Percentiles rank a stretch among this genome's conserved stretches.
phyloP scores from a whole-genome alignment of 2,329 filamentous ascomycete species.

The Trichoderma gracile region DNA sequence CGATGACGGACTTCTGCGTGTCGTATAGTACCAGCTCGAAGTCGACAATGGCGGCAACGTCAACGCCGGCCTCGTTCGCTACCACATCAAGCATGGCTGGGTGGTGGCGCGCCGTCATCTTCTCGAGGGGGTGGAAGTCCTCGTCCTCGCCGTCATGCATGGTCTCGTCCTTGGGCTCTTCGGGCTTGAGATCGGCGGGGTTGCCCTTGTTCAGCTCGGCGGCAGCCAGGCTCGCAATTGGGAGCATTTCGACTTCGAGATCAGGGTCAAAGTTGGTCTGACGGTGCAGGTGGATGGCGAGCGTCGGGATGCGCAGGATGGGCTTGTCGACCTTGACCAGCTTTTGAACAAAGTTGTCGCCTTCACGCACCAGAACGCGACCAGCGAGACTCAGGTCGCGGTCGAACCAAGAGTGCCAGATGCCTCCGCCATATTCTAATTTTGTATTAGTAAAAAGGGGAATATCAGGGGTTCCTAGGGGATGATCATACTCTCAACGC shows the following conservation, averaged over 20 bases:
- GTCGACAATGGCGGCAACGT: slow-evolving; percentile 74
- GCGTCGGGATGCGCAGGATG: slow-evolving; percentile 85
- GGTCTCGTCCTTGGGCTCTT: slow-evolving; percentile 40
- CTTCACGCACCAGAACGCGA: slow-evolving; percentile 75
- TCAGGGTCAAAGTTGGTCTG: slow-evolving; percentile 87
- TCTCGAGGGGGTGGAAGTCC: slow-evolving; percentile 73
- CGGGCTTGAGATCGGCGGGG: slow-evolving; percentile 42
- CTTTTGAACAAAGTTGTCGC: slow-evolving; percentile 73
- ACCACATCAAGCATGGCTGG: slow-evolving; percentile 83
- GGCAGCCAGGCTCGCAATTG: slow-evolving; percentile 83
- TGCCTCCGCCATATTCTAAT: slow-evolving; percentile 79
- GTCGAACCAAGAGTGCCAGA: slow-evolving; percentile 99
- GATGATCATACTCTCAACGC: slow-evolving; percentile 66
- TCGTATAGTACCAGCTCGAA: slow-evolving; percentile 98
- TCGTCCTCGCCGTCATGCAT: slow-evolving; percentile 41
- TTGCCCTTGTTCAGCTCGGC: slow-evolving; percentile 81
- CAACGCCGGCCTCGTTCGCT: slow-evolving; percentile 72
- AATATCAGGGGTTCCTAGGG: too few relatives aligned
- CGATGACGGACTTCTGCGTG: slow-evolving; percentile 85
- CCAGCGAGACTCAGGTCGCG: slow-evolving; percentile 90
- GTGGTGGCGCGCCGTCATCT: slow-evolving; percentile 81
- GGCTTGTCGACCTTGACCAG: slow-evolving; percentile 89
- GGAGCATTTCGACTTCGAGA: slow-evolving; percentile 94
- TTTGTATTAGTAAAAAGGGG: too few relatives aligned
- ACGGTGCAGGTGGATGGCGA: slow-evolving; percentile 92